Evolutionary conservation across 106 monocot genomes (phyloP), one percentile per base, ranked within the genome.

Genomic region (Platanthera zijinensis): DNA sequence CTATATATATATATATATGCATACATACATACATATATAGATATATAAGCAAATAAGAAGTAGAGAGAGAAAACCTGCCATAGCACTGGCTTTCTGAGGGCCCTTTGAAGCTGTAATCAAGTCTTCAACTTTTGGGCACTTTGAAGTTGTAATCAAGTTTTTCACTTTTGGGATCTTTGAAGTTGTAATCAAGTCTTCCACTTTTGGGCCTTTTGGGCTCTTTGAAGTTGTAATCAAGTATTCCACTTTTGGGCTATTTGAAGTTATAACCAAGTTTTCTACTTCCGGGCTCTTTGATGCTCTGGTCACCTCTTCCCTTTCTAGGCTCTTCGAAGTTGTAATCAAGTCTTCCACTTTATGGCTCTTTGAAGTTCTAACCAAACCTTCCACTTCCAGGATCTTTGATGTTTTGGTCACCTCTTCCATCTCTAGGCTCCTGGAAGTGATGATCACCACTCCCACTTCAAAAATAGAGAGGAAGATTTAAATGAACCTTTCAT

Each of bases 51-150:
- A 25, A 30, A 39, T 5, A 39, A 12, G 30, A 30, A 22, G 63
- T n/a, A 63, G 68, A 48, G 70, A 70, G 70, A 48, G 14, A 70
- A 15, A 70, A 48, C 70, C 70, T 70, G 48, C 17, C 17, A 47
- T 18, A 3, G 14, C 72, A 51, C 7, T 7, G 72, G 51, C 72
- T 8, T 72, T 19, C 51, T 71, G 49, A 8, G 17, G 48, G 18
- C 19, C n/a, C 39, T 39, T 39, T 64, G 63, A 13, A 13, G n/a
- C 13, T 15, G n/a, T n/a, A 56, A 56, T 5, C 5, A n/a, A 3
- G 13, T 56, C n/a, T 5, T 56, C 52, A 53, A 10, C 52, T 53
- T 8, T 9, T 63, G 6, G 62, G 66, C 32, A 30, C 66, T 4
- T 4, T 10, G n/a, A 56, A 13, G 14, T 15, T 56, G 14, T 15